A percentile compares a stretch with the other conserved stretches of the same genome.
phyloP scores from a whole-genome alignment of 495 filamentous ascomycete species.

The Penicillium paxilli region DNA sequence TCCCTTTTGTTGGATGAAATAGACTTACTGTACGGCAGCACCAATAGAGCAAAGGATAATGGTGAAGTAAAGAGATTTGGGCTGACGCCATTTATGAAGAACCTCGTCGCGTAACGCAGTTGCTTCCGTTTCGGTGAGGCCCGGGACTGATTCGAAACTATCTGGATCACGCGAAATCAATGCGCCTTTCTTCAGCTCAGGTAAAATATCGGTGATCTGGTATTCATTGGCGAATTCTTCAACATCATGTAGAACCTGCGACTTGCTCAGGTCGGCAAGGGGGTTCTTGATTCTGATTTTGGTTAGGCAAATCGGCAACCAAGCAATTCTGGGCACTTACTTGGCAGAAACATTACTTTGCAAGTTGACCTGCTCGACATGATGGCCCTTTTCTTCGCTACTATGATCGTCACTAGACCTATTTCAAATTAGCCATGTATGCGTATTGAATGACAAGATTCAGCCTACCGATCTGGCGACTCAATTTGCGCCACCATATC shows the following conservation, averaged over 20 bases:
- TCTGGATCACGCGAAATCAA: constrained; percentile 63
- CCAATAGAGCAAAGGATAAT: constrained; percentile 70
- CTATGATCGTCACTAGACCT: constrained; percentile 22
- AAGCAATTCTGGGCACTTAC: constrained; percentile 26
- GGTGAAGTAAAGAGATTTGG: constrained; percentile 64
- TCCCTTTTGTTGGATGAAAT: neutral
- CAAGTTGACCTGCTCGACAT: constrained; percentile 43
- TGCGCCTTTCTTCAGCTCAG: constrained; percentile 58
- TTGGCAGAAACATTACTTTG: constrained; percentile 52
- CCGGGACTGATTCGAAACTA: constrained; percentile 53
- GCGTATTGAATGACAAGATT: neutral
- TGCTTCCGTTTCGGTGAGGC: constrained; percentile 56
- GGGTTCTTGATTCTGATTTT: constrained; percentile 60
- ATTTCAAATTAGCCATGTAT: neutral
- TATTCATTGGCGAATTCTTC: constrained; percentile 52
- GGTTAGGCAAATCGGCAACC: constrained; percentile 6
- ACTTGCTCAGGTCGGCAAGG: constrained; percentile 53
- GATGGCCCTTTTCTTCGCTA: constrained; percentile 29
- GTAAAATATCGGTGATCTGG: constrained; percentile 45
- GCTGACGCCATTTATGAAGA: constrained; percentile 65
- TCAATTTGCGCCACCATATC: constrained; percentile 11
- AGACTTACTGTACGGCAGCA: constrained; percentile 62
- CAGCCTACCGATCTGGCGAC: neutral
- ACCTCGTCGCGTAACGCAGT: constrained; percentile 56
- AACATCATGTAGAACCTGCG: constrained; percentile 55